Base-by-base conservation (phyloP, 2,329 filamentous ascomycete genomes). In the Colletotrichum sp. region DNA sequence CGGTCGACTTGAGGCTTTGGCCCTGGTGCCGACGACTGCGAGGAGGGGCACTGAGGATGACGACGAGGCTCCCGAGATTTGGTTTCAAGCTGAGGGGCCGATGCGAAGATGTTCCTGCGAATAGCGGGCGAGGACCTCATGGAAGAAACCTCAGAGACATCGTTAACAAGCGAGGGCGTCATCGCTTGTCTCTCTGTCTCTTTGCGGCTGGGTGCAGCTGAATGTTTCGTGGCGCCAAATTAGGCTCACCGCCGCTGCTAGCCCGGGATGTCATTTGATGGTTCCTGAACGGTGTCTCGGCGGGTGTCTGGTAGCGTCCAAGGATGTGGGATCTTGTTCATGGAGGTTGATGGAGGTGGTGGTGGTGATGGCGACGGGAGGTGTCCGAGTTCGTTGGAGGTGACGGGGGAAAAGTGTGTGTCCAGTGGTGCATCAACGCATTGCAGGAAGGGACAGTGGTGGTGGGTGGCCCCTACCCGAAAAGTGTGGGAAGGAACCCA, bases 231-330 rank as follows among this genome's bases (percentile, higher is more conserved):
- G 24, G 28, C 52, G 67, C 18, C 44, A 52, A 21, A 52, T 52
- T 52, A 34, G 49, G 30, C n/a, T 62, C 28, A 34, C 16, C 32
- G 30, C 39, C 49, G 66, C 39, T 63, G 30, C 57, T 65, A 59
- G 66, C 21, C 30, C 49, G 13, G 32, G 36, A 36, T 70, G 57
- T 30, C 16, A 26, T 21, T 63, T 30, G 36, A 24, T 62, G 34
- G 64, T 72, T 52, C 71, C 52, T 69, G 64, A 32, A 68, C 8
- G 39, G 55, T 44, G 69, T 72, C 69, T 64, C 57, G 55, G 72
- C 55, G 24, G 15, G 63, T 28, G 30, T 68, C 62, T 67, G 49
- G 26, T 67, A 32, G 69, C 49, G 16, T 44, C 36, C 55, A 10
- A 16, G 16, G 55, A 44, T 57, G 49, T 24, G 52, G 26, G 52